phyloP scores from a whole-genome alignment of 2,329 filamentous ascomycete genomes.

The Hypoxylon sp. region DNA sequence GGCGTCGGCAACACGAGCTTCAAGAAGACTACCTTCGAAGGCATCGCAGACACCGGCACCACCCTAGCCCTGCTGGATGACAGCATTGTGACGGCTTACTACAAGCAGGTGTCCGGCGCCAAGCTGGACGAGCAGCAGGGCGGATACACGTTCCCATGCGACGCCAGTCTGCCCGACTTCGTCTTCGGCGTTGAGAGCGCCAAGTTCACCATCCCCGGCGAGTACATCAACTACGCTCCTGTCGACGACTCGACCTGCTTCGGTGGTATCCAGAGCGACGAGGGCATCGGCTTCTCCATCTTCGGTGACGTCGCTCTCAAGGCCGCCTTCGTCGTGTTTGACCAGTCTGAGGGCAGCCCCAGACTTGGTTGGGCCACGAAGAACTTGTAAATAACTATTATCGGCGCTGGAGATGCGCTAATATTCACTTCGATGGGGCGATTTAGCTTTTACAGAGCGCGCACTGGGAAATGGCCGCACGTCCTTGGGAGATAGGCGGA shows the following conservation, averaged over 20 bases:
- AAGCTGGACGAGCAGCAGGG: constrained; percentile 57
- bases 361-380: constrained; percentile 62
- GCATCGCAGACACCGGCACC: constrained; percentile 73
- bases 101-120: constrained; percentile 62
- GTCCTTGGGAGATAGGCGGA: constrained; percentile 2
- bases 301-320: constrained; percentile 78
- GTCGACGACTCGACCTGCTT: constrained; percentile 68
- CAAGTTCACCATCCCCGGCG: constrained; percentile 65
- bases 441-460: not conserved
- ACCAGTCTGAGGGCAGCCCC: constrained; percentile 57
- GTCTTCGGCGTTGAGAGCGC: constrained; percentile 63
- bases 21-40: constrained; percentile 50
- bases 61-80: constrained; percentile 68
- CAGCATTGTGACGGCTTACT: constrained; percentile 66
- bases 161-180: constrained; percentile 63
- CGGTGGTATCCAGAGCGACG: constrained; percentile 72
- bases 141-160: constrained; percentile 69
- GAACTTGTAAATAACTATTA: constrained; percentile 39
- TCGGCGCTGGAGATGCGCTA: not conserved
- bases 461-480: constrained; percentile 13
- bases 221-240: constrained; percentile 65
- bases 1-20: constrained; percentile 49
- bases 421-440: not conserved
- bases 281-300: constrained; percentile 64
- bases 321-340: constrained; percentile 74